Conservation (phyloP, 257 asterid species). For the Sherardia arvensis region DNA sequence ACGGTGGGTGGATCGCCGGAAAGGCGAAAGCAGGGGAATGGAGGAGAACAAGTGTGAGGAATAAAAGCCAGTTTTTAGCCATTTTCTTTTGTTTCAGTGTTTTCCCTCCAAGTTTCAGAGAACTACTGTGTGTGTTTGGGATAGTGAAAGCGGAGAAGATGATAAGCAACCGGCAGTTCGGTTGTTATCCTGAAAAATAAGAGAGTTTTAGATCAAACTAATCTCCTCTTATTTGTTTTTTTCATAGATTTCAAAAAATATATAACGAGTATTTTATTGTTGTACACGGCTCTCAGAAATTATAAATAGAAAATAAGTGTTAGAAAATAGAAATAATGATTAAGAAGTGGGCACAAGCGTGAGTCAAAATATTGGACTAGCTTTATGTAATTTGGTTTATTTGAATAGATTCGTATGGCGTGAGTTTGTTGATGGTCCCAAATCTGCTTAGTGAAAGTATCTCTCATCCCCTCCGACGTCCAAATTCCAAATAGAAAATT, state of each 20-base stretch:
- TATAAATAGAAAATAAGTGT: no score
- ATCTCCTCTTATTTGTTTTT: neutral
- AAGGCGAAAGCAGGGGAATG: constrained; percentile 1
- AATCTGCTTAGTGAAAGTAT: neutral
- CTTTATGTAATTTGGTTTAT: neutral
- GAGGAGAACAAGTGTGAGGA: neutral
- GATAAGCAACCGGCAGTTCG: neutral
- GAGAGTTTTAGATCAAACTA: neutral
- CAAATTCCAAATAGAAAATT: no score
- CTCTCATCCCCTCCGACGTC: neutral
- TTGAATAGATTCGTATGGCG: neutral
- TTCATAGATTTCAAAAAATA: no score
- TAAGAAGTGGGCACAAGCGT: neutral
- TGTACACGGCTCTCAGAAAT: no score
- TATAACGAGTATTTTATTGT: no score
- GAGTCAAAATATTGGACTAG: neutral
- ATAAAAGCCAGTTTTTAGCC: constrained; percentile 1
- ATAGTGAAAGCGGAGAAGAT: neutral
- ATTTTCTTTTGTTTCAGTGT: neutral
- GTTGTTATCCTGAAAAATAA: neutral
- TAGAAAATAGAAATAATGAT: no score
- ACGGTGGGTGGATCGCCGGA: constrained; percentile 10
- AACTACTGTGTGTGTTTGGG: neutral
- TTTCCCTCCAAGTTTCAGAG: neutral
- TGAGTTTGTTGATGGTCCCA: neutral